Base-by-base conservation (phyloP, 2,329 filamentous ascomycete species). In the Aspergillus sp. region DNA sequence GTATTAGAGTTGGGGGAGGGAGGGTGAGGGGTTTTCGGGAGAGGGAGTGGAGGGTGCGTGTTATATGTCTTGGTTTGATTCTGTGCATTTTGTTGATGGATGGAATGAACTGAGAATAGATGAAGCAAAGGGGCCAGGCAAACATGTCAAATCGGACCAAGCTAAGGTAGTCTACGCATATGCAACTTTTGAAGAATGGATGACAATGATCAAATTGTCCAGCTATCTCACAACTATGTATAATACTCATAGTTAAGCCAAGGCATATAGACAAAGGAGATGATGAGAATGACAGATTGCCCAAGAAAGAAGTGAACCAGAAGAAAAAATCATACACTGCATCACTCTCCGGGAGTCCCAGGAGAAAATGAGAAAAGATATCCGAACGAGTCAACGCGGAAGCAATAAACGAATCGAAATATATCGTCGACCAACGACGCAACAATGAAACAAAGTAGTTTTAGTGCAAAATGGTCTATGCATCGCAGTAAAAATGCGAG, bases 381-480 rank as follows among this genome's bases (percentile, higher is more conserved):
- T 54, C 53, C 56, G 50, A 54, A 52, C 57, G 58, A 56, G 48
- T 53, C 42, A 54, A 56, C 51, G 51, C 42, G 45, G 48, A 48
- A 48, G 49, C 46, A 47, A 54, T 52, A 46, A 19, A 45, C 40
- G 35, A 53, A 47, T 32, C 32, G 46, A 50, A 53, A 51, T 43
- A 52, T 44, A 44, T 44, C 44, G 48, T 46, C 51, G 46, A 44
- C 42, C 44, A 51, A 48, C 47, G 44, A 52, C 48, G 43, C 35
- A 47, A 40, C 37, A 40, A 50, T 41, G 46, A 46, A 47, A 51
- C 38, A 50, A 47, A 50, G 48, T 45, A 53, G 53, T 57, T 59
- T 52, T 53, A 46, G 42, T 35, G 53, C 47, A 54, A 54, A 59
- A 54, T 59, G 59, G 58, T 60, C 59, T 62, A 61, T 47, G 42